Conservation (phyloP, 441 rosid genomes). For the Bruguiera hainesii region DNA sequence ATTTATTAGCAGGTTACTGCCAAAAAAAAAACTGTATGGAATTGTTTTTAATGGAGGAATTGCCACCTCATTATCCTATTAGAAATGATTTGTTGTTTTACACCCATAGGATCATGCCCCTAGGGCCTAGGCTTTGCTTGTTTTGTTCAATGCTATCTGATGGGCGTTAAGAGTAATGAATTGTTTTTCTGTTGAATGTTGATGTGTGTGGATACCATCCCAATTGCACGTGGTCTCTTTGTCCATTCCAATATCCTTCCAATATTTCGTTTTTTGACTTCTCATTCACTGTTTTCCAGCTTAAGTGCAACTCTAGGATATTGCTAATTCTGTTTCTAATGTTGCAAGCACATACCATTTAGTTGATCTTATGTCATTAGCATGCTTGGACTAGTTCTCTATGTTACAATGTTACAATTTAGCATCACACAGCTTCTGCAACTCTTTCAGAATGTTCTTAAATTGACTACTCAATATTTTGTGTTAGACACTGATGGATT, state of each 20-base stretch:
- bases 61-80: neutral
- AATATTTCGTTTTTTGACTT: neutral
- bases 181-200: neutral
- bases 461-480: conserved; percentile 8
- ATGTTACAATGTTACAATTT: neutral
- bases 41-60: neutral
- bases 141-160: neutral
- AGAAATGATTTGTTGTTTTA: no score
- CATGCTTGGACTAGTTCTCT: neutral
- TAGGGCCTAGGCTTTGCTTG: neutral
- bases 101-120: neutral
- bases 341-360: no score
- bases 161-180: neutral
- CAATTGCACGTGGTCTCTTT: neutral
- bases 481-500: conserved; percentile 82
- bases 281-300: neutral
- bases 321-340: no score
- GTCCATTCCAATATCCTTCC: neutral
- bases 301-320: no score
- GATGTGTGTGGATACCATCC: neutral
- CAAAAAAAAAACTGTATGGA: neutral
- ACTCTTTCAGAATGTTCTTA: neutral
- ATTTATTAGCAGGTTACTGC: no score
- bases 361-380: no score
- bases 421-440: conserved; percentile 2